phyloP scores from a whole-genome alignment of 345 rosid species.

The Euphorbia pulcherrima region DNA sequence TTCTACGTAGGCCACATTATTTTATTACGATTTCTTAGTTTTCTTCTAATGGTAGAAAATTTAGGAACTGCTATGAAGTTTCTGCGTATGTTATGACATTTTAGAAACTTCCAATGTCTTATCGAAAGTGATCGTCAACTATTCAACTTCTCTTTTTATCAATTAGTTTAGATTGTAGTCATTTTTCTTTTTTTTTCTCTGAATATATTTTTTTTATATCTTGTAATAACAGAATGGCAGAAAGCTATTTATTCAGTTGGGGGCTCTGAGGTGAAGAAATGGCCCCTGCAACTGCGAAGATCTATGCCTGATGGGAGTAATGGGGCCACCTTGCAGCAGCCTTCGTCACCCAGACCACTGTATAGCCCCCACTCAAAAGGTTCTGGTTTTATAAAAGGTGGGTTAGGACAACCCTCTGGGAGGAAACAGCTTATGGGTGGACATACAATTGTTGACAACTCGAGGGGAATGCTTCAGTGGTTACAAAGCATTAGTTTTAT shows the following conservation, averaged over 20 bases:
- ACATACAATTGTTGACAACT: constrained; percentile 55
- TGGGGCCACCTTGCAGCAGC: constrained; percentile 76
- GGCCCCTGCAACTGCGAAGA: constrained; percentile 90
- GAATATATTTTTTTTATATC: constrained; percentile 5
- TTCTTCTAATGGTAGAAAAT: neutral
- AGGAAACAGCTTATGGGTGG: constrained; percentile 82
- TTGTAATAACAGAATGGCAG: constrained; percentile 80
- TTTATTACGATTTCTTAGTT: neutral
- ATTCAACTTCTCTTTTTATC: neutral
- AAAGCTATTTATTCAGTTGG: constrained; percentile 90
- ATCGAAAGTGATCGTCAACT: neutral
- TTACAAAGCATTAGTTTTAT: constrained; percentile 93
- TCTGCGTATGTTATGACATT: neutral
- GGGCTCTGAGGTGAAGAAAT: constrained; percentile 84
- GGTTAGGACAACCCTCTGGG: constrained; percentile 66
- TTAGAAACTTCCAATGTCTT: neutral
- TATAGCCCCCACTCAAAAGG: constrained; percentile 78
- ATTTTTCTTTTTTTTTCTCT: constrained; percentile 9
- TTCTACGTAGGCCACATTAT: neutral
- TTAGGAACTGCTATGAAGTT: neutral
- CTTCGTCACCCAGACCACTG: constrained; percentile 79
- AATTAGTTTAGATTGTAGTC: constrained; percentile 5
- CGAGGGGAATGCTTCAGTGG: constrained; percentile 94
- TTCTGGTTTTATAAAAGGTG: constrained; percentile 82
- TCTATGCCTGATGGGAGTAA: constrained; percentile 76